Conservation (phyloP, 2,329 filamentous ascomycete species). For the Aureobasidium sp. region DNA sequence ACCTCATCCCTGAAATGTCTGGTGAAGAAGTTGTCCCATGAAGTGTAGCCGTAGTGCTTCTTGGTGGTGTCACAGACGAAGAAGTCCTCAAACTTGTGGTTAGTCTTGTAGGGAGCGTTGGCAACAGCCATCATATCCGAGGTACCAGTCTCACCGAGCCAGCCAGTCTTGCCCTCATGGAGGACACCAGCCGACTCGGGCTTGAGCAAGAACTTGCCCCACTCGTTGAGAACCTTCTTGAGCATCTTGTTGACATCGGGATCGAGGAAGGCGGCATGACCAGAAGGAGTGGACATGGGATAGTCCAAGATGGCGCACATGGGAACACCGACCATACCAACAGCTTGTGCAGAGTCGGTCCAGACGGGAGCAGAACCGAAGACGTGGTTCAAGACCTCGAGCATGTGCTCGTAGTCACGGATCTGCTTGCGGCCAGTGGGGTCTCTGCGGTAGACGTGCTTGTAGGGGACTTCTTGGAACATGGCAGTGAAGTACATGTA, state of each 20-base stretch:
- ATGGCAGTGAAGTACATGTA: constrained; percentile 62
- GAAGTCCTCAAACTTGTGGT: constrained; percentile 43
- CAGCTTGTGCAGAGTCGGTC: constrained; percentile 30
- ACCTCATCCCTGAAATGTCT: constrained; percentile 49
- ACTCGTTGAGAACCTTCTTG: constrained; percentile 46
- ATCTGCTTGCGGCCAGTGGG: constrained; percentile 58
- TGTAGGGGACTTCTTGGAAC: constrained; percentile 56
- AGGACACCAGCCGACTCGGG: constrained; percentile 34
- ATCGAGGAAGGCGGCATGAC: constrained; percentile 49
- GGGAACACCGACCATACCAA: constrained; percentile 17
- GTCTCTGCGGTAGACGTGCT: constrained; percentile 54
- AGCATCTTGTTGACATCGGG: constrained; percentile 46
- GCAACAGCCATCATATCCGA: constrained; percentile 32
- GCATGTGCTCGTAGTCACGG: constrained; percentile 59
- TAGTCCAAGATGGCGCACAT: constrained; percentile 53
- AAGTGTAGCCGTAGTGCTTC: constrained; percentile 54
- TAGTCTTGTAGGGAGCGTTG: constrained; percentile 25
- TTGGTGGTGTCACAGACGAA: constrained; percentile 53
- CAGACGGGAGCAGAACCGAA: constrained; percentile 35
- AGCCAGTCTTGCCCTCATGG: constrained; percentile 30
- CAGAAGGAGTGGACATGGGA: constrained; percentile 51
- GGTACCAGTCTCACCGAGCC: constrained; percentile 36
- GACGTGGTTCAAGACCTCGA: constrained; percentile 56
- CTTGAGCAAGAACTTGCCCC: constrained; percentile 35
- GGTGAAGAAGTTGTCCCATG: constrained; percentile 67